These are phyloP conservation scores for Pseudogymnoascus sp. DNA, from an alignment of 2,329 filamentous ascomycete species.

Conservation along the genomic window DNA sequence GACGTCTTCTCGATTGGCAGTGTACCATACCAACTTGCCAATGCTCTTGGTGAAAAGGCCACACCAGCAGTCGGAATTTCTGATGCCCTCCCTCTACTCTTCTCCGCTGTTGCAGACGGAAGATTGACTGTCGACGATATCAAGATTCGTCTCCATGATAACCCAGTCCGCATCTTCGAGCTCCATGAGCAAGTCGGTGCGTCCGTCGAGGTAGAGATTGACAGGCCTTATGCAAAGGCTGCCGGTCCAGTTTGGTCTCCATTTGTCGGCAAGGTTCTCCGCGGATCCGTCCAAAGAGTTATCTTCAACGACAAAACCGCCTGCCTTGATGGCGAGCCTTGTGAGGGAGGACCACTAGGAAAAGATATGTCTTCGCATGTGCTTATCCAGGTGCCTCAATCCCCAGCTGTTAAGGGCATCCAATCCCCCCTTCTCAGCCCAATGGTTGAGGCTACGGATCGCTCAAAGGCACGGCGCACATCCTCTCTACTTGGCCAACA, in stretches of 20 bases:
- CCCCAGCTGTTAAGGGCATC: conserved; percentile 47
- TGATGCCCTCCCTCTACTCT: conserved; percentile 64
- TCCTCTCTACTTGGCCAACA: conserved; percentile 27
- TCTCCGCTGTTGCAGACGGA: conserved; percentile 68
- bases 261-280: conserved; percentile 59
- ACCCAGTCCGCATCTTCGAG: conserved; percentile 74
- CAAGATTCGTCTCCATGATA: conserved; percentile 62
- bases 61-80: conserved; percentile 59
- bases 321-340: conserved; percentile 62
- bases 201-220: conserved; percentile 66
- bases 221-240: conserved; percentile 57
- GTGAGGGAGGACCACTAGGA: conserved; percentile 48
- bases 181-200: conserved; percentile 70
- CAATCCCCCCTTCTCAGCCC: conserved; percentile 22
- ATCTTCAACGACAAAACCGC: conserved; percentile 67
- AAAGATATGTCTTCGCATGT: conserved; percentile 68
- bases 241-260: conserved; percentile 55
- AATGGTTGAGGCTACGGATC: conserved; percentile 29
- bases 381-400: conserved; percentile 39
- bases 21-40: conserved; percentile 66
- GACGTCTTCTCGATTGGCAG: conserved; percentile 75
- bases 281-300: conserved; percentile 64
- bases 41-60: conserved; percentile 41
- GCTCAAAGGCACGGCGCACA: conserved; percentile 22
- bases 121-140: conserved; percentile 67